phyloP scores from a whole-genome alignment of 2,329 filamentous ascomycete genomes.

The Xylaria sp. region DNA sequence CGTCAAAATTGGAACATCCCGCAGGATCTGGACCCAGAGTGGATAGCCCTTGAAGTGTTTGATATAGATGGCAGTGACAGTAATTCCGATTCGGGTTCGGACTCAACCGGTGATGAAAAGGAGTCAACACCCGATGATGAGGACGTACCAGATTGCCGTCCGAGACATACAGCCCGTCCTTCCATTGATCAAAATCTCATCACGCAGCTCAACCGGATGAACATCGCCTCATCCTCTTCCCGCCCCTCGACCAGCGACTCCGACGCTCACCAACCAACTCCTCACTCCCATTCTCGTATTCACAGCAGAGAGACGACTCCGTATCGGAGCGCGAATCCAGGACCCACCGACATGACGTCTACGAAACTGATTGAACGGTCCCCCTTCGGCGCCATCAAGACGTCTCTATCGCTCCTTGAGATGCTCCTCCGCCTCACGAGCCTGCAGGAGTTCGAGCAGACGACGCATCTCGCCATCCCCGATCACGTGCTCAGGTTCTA shows the following conservation, averaged over 20 bases:
- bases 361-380: conserved; percentile 55
- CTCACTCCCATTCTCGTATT: neutral
- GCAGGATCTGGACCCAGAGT: conserved; percentile 83
- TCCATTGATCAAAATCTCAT: conserved; percentile 48
- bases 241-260: conserved; percentile 42
- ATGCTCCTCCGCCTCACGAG: conserved; percentile 87
- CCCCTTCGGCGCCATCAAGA: conserved; percentile 64
- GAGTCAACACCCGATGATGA: conserved; percentile 32
- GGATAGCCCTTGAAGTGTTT: conserved; percentile 91
- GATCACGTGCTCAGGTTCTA: conserved; percentile 93
- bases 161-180: conserved; percentile 37
- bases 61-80: conserved; percentile 63
- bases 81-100: conserved; percentile 45
- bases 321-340: neutral
- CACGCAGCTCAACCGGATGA: conserved; percentile 54
- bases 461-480: conserved; percentile 86
- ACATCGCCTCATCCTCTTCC: conserved; percentile 53
- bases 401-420: conserved; percentile 80
- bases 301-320: neutral
- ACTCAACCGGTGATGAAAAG: conserved; percentile 34
- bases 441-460: conserved; percentile 91
- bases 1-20: conserved; percentile 69
- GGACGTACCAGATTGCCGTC: conserved; percentile 21
- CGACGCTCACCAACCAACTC: conserved; percentile 19
- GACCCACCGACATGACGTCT: conserved; percentile 21